phyloP scores from a whole-genome alignment of 768 basidiomycete genomes.

The Leccinum ochraceum region DNA sequence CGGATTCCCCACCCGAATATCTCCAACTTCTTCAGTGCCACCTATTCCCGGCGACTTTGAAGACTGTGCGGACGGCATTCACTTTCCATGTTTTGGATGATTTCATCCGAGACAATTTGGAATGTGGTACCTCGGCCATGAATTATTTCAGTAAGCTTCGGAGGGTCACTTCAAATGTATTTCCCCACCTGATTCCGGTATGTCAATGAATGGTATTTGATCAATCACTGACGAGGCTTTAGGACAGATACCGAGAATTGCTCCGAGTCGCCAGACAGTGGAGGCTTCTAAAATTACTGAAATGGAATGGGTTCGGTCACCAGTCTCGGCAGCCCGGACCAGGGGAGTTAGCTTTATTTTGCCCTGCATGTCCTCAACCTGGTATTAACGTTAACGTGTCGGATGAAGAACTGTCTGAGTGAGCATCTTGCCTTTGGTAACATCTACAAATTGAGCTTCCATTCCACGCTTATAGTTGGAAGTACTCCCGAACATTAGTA shows the following conservation, averaged over 20 bases:
- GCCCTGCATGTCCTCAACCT: conserved; percentile 30
- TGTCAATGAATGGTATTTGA: neutral
- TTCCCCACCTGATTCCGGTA: conserved; percentile 5
- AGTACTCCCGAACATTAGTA: neutral
- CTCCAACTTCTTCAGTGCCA: neutral
- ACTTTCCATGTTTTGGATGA: neutral
- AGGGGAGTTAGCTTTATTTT: conserved; percentile 10
- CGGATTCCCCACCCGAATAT: neutral
- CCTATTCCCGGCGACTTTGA: neutral
- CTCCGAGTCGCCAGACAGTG: conserved; percentile 17
- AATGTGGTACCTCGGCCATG: conserved; percentile 12
- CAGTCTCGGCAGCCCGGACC: neutral
- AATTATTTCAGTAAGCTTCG: conserved; percentile 13
- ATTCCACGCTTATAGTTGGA: neutral
- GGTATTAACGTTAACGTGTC: neutral
- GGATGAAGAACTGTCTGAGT: too few relatives aligned
- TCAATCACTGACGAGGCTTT: neutral
- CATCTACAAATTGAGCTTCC: too few relatives aligned
- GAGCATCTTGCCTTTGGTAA: too few relatives aligned
- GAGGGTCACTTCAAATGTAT: neutral
- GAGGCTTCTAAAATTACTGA: conserved; percentile 20
- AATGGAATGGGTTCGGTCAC: conserved; percentile 19
- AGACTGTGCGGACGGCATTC: neutral
- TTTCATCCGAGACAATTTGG: conserved; percentile 13
- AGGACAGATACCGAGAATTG: conserved; percentile 23